Evolutionary conservation across 768 basidiomycete genomes (phyloP).

Genomic region (Trametopsis cervina): DNA sequence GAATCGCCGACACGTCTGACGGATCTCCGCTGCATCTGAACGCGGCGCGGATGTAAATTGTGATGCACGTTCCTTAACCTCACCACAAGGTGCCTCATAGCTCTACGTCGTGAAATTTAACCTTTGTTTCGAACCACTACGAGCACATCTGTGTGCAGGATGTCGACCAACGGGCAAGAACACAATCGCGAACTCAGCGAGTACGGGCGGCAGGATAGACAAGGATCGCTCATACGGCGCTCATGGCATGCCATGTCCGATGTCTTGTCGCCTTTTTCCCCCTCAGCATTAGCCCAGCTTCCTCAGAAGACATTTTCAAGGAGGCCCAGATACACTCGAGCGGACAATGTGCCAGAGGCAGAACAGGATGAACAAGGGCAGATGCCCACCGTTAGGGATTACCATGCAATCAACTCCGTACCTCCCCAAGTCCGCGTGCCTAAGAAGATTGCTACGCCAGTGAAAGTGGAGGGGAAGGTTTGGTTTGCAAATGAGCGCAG

Average conservation of each 20-base stretch:
- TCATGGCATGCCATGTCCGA: constrained; percentile 60
- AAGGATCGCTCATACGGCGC: constrained; percentile 37
- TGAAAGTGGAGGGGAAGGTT: constrained; percentile 91
- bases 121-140: constrained; percentile 4
- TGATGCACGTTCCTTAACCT: not conserved
- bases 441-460: constrained; percentile 72
- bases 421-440: constrained; percentile 67
- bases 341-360: constrained; percentile 67
- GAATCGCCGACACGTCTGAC: not conserved
- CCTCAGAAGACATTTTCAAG: constrained; percentile 32
- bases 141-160: constrained; percentile 8
- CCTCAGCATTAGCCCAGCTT: constrained; percentile 47
- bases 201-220: not conserved
- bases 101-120: no score
- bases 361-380: constrained; percentile 43
- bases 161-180: not conserved
- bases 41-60: constrained; percentile 8
- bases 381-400: constrained; percentile 60
- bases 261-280: constrained; percentile 60
- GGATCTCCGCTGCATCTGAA: not conserved
- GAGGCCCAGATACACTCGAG: constrained; percentile 50
- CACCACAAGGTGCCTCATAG: no score
- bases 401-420: constrained; percentile 62
- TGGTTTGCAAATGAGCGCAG: constrained; percentile 98
- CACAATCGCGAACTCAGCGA: not conserved